Evolutionary conservation across 1,284 basidiomycete genomes (phyloP), one percentile per base, ranked within the genome.

Genomic region (Pterulicium gracile): DNA sequence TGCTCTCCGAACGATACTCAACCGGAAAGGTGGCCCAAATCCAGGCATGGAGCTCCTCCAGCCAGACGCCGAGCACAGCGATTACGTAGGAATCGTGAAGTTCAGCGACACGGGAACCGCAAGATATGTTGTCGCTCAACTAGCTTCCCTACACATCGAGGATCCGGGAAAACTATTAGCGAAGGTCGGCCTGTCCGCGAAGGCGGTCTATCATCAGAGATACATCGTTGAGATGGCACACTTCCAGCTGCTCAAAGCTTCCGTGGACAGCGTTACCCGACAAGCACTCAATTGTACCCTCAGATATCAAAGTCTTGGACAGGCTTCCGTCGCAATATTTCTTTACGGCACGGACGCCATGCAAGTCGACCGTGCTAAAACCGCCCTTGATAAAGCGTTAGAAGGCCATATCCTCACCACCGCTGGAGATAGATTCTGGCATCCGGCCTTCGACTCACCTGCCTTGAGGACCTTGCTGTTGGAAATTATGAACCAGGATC

Each of bases 351-450:
- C 36, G n/a, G 36, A 39, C 19, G 7, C 36, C 15, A 4, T 39
- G 7, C 7, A 39, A 17, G 5, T 17, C 19, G 36, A 39, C 36
- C 15, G 5, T 7, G 36, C 36, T 18, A 39, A 17, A 39, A 39
- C 36, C 4, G 36, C 36, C 15, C n/a, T 39, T 7, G 36, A 39
- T 39, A 13, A 17, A 7, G 4, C 19, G n/a, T 39, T 39, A 18
- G 15, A 39, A 15, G 36, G 36, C n/a, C n/a, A 39, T 15, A 13
- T 15, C 7, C 15, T 39, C n/a, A 39, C 36, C 15, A 39, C 36
- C 19, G n/a, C 36, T 39, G 36, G 36, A 4, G 19, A 39, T 15
- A 13, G n/a, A 39, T 39, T 39, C 36, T 39, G 36, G 36, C 36
- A 39, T 17, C 15, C 36, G 15, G 36, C 36, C 5, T 18, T 39